Base-by-base conservation (phyloP, 2,329 filamentous ascomycete genomes). In the Nemania bipapillata region DNA sequence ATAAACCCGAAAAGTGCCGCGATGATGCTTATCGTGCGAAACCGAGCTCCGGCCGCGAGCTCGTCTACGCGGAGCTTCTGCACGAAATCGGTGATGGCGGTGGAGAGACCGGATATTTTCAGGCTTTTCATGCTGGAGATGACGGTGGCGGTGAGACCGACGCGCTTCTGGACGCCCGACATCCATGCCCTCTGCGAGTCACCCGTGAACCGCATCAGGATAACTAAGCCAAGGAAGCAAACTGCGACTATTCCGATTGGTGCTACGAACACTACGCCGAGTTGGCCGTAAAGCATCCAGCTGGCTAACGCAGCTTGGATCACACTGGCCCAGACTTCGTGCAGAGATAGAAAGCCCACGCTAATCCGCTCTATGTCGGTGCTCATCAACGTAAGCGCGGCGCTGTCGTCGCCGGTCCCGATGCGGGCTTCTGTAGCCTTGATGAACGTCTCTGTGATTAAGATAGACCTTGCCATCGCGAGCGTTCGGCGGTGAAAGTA, bases 231-330 rank as follows among this genome's bases (percentile, higher is more conserved):
- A 7, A 52, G 15, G 37, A 45, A 54, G 50, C 74, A 75, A 32
- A 72, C 50, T 8, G 82, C 54, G 0, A 85, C 82, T 2, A 85
- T 76, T 0, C 81, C 79, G 5, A 88, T 78, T 0, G 86, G 85
- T 0, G 83, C 81, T 0, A 82, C 74, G 47, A 84, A 87, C 0
- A 84, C 83, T 0, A 78, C 76, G 0, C 86, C 85, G 0, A 88
- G 72, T 55, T 85, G 80, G 3, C 71, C 71, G 24, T 85, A 77
- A 0, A 88, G 76, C 0, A 88, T 77, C 75, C 80, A 87, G 55
- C 81, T 81, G 0, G 82, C 83, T 1, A 87, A 57, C 4, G 73
- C 80, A 3, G 84, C 79, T 68, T 86, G 81, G 0, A 85, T 67
- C 0, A 77, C 59, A 45, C 74, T 80, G 0, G 78, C 80, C 83